A percentile compares a stretch with the other conserved stretches of the same genome.
Evolutionary conservation across 176 grass and related monocot species (phyloP).

Genomic region (Carex pumila): DNA sequence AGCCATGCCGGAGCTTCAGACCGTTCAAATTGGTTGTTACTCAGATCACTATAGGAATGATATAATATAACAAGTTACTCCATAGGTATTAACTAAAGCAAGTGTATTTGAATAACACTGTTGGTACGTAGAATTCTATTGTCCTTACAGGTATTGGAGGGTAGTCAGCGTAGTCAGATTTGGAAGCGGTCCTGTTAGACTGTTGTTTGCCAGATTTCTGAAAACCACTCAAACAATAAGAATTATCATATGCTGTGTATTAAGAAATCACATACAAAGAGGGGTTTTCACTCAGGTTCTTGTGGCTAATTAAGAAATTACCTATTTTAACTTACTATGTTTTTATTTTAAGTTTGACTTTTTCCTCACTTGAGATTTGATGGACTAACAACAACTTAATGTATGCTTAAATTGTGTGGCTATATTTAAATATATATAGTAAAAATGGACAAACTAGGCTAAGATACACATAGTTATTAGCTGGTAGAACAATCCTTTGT

Average conservation of each 20-base stretch:
- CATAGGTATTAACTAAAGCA: neutral
- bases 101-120: neutral
- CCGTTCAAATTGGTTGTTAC: constrained; percentile 58
- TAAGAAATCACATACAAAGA: neutral
- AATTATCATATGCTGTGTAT: too few species aligned
- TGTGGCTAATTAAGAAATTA: neutral
- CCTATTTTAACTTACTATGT: neutral
- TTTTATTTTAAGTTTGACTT: neutral
- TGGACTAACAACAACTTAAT: neutral
- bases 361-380: neutral
- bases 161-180: constrained; percentile 29
- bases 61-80: neutral
- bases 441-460: neutral
- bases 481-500: neutral
- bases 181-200: constrained; percentile 43
- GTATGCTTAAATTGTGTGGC: neutral
- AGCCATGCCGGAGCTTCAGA: constrained; percentile 65
- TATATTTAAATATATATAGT: neutral
- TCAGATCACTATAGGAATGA: constrained; percentile 53
- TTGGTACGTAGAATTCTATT: neutral
- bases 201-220: constrained; percentile 76
- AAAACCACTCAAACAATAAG: neutral
- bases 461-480: neutral
- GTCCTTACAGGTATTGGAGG: constrained; percentile 60
- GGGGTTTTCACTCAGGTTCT: neutral